Evolutionary conservation across 805 yeast genomes (phyloP), one percentile per base, ranked within the genome.

Genomic region (Ogataea dorogensis): DNA sequence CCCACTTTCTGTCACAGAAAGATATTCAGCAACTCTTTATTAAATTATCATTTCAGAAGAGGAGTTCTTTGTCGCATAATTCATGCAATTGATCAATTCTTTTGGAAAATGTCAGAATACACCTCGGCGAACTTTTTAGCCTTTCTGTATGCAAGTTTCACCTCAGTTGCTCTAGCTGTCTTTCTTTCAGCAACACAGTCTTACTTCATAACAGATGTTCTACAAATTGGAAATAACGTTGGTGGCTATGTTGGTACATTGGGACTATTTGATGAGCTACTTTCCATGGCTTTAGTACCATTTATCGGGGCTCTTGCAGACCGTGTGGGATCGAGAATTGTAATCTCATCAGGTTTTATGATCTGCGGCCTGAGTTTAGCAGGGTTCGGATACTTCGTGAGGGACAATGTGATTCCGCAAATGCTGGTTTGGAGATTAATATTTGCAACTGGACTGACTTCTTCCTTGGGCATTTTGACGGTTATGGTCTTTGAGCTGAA

Each of bases 281-380:
- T 75, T 0, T 66, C 77, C 5, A 70, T 81, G 33, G 30, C 67
- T 0, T 47, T 69, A 12, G 71, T 83, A 9, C 88, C 89, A 0
- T 56, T 80, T 15, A 59, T 80, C 44, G 91, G 89, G 3, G 73
- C 81, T 0, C 49, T 77, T 17, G 69, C 77, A 45, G 89, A 82
- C 50, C 70, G 71, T 46, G 57, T 79, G 32, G 87, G 87, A 4
- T 65, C 86, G 2, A 68, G 79, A 38, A 59, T 74, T 16, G 67
- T 79, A 17, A 71, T 71, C 28, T 56, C 68, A 9, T 41, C 53
- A 4, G 79, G 86, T 9, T 69, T 79, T 28, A 24, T 65, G n/a
- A 44, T 71, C 9, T 51, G 74, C 21, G 78, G 78, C 6, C 12
- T 65, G 3, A 62, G 77, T 20, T 54, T 81, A 14, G 43, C 67